Percentiles rank a stretch among this genome's conserved stretches.
These are phyloP conservation scores for Talaromyces sp. DNA, from an alignment of 2,329 filamentous ascomycete genomes.

Conservation along the genomic window DNA sequence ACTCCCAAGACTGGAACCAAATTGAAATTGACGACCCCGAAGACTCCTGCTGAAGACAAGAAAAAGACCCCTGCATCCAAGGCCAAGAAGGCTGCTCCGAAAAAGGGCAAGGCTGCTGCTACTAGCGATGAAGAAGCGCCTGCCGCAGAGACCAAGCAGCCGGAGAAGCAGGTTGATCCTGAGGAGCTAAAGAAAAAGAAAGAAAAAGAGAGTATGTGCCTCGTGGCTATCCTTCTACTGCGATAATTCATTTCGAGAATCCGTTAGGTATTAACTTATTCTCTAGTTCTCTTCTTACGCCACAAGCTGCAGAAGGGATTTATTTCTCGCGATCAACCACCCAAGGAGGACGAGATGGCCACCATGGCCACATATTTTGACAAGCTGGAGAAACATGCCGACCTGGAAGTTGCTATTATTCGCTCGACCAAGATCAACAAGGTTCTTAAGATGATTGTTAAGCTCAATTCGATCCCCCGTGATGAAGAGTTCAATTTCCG, in stretches of 20 bases:
- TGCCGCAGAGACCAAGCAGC: constrained; percentile 53
- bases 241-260: not conserved
- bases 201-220: constrained; percentile 56
- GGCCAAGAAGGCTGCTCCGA: constrained; percentile 55
- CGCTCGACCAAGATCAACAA: constrained; percentile 97
- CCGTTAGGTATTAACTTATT: not conserved
- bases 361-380: constrained; percentile 52
- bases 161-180: constrained; percentile 58
- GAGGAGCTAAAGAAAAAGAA: constrained; percentile 60
- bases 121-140: constrained; percentile 56
- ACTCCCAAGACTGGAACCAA: constrained; percentile 66
- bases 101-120: constrained; percentile 41
- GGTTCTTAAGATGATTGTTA: constrained; percentile 91
- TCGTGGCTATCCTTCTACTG: not conserved
- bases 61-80: constrained; percentile 58
- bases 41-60: constrained; percentile 57
- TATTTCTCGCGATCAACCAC: constrained; percentile 77
- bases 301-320: constrained; percentile 96
- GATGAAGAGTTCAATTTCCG: constrained; percentile 92
- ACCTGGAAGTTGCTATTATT: constrained; percentile 88
- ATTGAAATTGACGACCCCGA: constrained; percentile 58
- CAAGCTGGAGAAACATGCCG: constrained; percentile 77
- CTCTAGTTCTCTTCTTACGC: constrained; percentile 80
- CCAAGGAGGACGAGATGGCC: constrained; percentile 71
- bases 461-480: constrained; percentile 79